These are phyloP conservation scores for Pseudogymnoascus sp. DNA, from an alignment of 2,329 filamentous ascomycete species.

Conservation along the genomic window DNA sequence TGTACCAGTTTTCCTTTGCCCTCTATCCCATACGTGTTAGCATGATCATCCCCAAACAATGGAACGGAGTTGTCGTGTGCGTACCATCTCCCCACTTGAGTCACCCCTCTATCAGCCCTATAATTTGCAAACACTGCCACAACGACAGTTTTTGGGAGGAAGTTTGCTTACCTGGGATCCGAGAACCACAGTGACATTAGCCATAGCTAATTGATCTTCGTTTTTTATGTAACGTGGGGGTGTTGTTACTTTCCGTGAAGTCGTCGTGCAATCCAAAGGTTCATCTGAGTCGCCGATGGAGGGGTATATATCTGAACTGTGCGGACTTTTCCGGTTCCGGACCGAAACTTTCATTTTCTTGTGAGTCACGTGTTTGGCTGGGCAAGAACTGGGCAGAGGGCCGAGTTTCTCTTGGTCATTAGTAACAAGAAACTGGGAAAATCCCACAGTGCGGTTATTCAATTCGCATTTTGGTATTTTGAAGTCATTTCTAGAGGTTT, in stretches of 20 bases:
- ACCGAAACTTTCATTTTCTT: not conserved
- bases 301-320: conserved; percentile 1
- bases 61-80: not conserved
- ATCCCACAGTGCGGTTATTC: no score
- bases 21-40: not conserved
- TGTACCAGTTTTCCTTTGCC: conserved; percentile 12
- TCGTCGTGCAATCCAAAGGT: conserved; percentile 7
- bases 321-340: conserved; percentile 4
- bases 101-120: conserved; percentile 8
- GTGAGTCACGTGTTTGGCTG: not conserved
- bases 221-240: conserved; percentile 9
- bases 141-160: not conserved
- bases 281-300: conserved; percentile 3
- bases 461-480: not conserved
- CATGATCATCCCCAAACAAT: not conserved
- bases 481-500: no score
- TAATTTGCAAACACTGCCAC: not conserved
- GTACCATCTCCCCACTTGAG: conserved; percentile 10
- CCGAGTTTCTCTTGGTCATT: not conserved
- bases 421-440: no score
- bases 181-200: conserved; percentile 9
- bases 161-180: not conserved
- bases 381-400: no score
- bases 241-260: conserved; percentile 8
- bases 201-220: conserved; percentile 10